Percentiles rank a stretch among this genome's conserved stretches.
phyloP scores from a whole-genome alignment of 768 basidiomycete species.

The Mycena vitilis region DNA sequence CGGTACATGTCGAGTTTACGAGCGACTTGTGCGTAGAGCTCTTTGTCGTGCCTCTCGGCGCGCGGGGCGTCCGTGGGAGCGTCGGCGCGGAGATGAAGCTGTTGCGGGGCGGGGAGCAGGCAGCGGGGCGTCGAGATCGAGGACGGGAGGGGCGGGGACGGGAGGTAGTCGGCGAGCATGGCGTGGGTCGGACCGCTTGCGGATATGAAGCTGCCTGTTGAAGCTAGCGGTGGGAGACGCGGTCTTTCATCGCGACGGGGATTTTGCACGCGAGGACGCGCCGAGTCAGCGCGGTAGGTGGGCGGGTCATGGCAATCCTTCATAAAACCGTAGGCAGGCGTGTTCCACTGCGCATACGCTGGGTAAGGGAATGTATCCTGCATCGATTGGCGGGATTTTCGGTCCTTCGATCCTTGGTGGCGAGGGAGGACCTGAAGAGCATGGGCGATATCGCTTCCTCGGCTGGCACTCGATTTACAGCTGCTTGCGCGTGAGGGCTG shows the following conservation, averaged over 20 bases:
- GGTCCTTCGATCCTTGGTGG: slow-evolving; percentile 25
- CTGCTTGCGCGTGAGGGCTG: slow-evolving; percentile 36
- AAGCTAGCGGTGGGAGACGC: slow-evolving; percentile 28
- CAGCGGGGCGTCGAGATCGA: slow-evolving; percentile 31
- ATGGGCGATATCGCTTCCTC: slow-evolving; percentile 36
- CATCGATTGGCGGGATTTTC: background rate
- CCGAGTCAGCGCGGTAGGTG: background rate
- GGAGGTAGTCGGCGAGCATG: slow-evolving; percentile 27
- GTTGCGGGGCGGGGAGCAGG: slow-evolving; percentile 34
- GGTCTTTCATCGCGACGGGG: slow-evolving; percentile 1
- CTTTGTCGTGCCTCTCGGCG: too few species aligned
- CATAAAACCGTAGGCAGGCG: slow-evolving; percentile 6
- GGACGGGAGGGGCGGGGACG: slow-evolving; percentile 28
- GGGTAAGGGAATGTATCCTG: slow-evolving; percentile 21
- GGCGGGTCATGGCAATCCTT: slow-evolving; percentile 7
- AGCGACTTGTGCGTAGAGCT: slow-evolving; percentile 17
- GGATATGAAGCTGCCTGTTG: slow-evolving; percentile 26
- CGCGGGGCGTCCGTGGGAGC: too few species aligned
- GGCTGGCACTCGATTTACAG: slow-evolving; percentile 31
- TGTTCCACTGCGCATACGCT: slow-evolving; percentile 27
- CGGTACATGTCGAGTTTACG: slow-evolving; percentile 21
- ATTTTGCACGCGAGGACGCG: background rate
- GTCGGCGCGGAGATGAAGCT: slow-evolving; percentile 20
- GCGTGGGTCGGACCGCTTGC: slow-evolving; percentile 18
- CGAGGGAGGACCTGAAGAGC: slow-evolving; percentile 37